Evolutionary conservation across 2,329 filamentous ascomycete genomes (phyloP), one percentile per base, ranked within the genome.

Genomic region (Claviceps spartinae): DNA sequence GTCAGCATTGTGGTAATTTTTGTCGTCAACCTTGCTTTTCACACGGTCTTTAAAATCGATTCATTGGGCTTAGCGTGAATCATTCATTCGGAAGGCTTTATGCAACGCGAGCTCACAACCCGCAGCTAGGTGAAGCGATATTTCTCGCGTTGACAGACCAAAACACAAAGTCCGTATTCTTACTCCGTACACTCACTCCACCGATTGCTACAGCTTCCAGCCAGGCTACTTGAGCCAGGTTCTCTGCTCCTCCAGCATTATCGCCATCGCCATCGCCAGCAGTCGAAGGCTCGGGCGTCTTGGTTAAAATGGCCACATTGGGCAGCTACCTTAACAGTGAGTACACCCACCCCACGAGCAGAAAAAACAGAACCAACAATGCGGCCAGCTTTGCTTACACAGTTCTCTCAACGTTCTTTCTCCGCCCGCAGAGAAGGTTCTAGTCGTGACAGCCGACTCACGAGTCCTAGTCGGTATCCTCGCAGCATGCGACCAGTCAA

Each of bases 391-490:
- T n/a, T 40, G n/a, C 20, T 18, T 22, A 22, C 20, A 47, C 52
- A 38, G 22, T 14, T 20, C 16, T 24, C 18, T 14, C 43, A 16
- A 44, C 16, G 14, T n/a, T 44, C 5, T 44, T 44, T n/a, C 5
- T 24, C 7, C 20, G 20, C 37, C 14, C 53, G 11, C 44, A 96
- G 93, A 95, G 71, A 94, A 88, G 69, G 88, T 97, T 60, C 77
- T 90, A 54, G 85, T 97, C 63, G 79, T 97, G 57, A 97, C 93
- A 30, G 85, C 88, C 60, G 93, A 97, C 69, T 93, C 91, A 49
- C 84, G 91, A 61, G 95, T 88, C 47, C 72, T 91, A 22, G 78
- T 88, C 55, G 93, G 93, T 54, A 90, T 77, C 2, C 81, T 98
- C 51, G 75, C 91, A 48, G 88, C 86, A 45, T 89, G 85, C 65